Conservation (phyloP, 202 grass and related monocot species). For the Setaria italica region DNA sequence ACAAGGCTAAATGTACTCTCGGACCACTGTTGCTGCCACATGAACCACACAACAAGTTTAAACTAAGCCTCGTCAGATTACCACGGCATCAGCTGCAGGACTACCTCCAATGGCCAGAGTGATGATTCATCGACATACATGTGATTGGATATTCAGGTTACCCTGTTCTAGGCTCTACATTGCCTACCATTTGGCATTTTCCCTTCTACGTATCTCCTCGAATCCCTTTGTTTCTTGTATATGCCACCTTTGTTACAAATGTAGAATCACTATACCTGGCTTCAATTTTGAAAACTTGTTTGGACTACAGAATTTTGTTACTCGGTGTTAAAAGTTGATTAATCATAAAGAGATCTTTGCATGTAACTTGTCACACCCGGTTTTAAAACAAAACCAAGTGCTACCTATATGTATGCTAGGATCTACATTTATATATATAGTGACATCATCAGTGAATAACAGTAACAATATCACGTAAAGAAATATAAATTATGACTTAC, state of each 20-base stretch:
- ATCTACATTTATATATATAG: too few relatives aligned
- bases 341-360: background rate
- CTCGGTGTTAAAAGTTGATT: background rate
- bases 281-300: constrained; percentile 39
- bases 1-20: background rate
- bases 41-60: background rate
- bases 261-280: background rate
- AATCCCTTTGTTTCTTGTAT: constrained; percentile 29
- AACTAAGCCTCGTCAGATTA: background rate
- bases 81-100: background rate
- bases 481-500: too few relatives aligned
- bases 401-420: too few relatives aligned
- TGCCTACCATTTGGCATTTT: background rate
- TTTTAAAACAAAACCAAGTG: too few relatives aligned
- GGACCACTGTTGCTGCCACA: background rate
- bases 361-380: too few relatives aligned
- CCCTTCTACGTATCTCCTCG: background rate
- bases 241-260: constrained; percentile 7
- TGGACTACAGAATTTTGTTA: constrained; percentile 10
- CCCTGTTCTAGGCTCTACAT: constrained; percentile 1
- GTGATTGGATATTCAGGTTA: constrained; percentile 26
- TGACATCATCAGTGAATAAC: too few relatives aligned
- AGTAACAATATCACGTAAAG: too few relatives aligned
- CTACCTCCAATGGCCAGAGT: background rate
- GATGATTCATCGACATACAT: background rate